A percentile compares a stretch with the other conserved stretches of the same genome.
Conservation (phyloP, 495 filamentous ascomycete genomes). For the Neurospora sp. region DNA sequence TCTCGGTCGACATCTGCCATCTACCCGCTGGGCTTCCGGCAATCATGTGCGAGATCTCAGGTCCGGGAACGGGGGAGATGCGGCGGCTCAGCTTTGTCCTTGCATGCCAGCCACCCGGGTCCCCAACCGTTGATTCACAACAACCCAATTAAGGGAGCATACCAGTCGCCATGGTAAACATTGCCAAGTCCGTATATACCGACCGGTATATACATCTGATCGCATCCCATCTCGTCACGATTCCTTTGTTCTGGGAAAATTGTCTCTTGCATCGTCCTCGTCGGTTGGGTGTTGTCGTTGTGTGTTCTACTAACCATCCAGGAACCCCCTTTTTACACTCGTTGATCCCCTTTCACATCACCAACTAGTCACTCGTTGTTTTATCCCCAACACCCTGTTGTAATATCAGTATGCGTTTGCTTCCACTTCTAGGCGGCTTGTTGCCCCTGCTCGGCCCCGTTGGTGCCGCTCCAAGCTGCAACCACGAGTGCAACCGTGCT, state of each 20-base stretch:
- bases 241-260: background rate
- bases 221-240: background rate
- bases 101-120: background rate
- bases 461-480: conserved; percentile 12
- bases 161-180: background rate
- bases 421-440: background rate
- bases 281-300: background rate
- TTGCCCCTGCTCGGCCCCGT: background rate
- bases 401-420: background rate
- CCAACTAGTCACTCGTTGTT: background rate
- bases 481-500: conserved; percentile 13
- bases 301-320: background rate
- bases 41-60: background rate
- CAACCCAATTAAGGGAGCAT: background rate
- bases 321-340: background rate
- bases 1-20: background rate
- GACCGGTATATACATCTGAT: background rate
- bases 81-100: background rate
- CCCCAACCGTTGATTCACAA: background rate
- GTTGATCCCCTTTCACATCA: background rate
- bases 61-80: background rate
- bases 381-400: background rate
- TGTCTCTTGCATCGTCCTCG: background rate
- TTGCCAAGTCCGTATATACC: background rate
- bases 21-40: background rate